Evolutionary conservation across 768 basidiomycete genomes (phyloP).

Genomic region (Boletus sp.): DNA sequence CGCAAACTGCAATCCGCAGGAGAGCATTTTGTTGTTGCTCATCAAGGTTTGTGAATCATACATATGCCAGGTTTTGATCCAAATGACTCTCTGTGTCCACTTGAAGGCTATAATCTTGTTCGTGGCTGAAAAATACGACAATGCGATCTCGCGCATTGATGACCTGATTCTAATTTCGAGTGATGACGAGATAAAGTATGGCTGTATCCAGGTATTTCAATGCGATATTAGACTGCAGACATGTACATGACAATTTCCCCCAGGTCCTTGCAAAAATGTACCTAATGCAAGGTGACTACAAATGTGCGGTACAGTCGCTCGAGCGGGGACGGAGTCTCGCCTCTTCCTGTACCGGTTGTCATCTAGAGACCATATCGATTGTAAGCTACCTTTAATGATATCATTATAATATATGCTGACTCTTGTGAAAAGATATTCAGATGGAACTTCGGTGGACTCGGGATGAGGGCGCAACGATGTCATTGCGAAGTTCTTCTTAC

Average conservation of each 20-base stretch:
- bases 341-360: background rate
- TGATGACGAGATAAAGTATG: conserved; percentile 1
- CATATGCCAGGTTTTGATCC: background rate
- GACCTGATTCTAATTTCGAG: background rate
- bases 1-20: background rate
- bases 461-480: background rate
- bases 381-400: background rate
- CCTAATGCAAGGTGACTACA: background rate
- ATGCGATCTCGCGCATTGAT: background rate
- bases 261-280: conserved; percentile 8
- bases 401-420: background rate
- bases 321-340: background rate
- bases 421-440: conserved; percentile 1
- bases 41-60: background rate
- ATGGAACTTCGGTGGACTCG: conserved; percentile 4
- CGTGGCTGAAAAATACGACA: background rate
- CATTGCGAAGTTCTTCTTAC: background rate
- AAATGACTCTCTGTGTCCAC: background rate
- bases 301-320: background rate
- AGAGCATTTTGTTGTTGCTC: conserved; percentile 5
- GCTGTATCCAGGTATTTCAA: conserved; percentile 5
- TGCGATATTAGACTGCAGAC: background rate
- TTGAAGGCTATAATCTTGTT: conserved; percentile 1
- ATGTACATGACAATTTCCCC: background rate
- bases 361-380: background rate